phyloP scores from a whole-genome alignment of 495 filamentous ascomycete genomes.

The Penicillium psychrofluorescens region DNA sequence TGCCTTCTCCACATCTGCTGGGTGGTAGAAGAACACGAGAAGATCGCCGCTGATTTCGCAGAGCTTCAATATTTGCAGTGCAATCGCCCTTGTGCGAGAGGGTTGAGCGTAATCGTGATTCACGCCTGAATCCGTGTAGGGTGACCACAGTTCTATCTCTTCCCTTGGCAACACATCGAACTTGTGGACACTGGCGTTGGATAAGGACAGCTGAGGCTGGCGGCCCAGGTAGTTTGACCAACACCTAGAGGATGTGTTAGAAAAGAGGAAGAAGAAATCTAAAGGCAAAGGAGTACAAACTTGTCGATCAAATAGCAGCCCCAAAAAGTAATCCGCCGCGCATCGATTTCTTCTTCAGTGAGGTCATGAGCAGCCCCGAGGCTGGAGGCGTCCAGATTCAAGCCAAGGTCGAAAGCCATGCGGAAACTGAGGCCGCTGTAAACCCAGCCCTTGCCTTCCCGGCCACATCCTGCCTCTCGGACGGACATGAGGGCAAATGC shows the following conservation, averaged over 20 bases:
- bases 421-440: conserved; percentile 98
- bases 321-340: conserved; percentile 89
- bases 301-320: conserved; percentile 98
- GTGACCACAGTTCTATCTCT: conserved; percentile 77
- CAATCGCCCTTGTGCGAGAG: conserved; percentile 73
- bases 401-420: conserved; percentile 92
- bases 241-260: conserved; percentile 47
- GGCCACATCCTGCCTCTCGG: conserved; percentile 88
- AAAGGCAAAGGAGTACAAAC: conserved; percentile 28
- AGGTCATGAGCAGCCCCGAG: conserved; percentile 53
- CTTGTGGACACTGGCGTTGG: conserved; percentile 75
- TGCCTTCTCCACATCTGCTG: conserved; percentile 51
- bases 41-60: conserved; percentile 93
- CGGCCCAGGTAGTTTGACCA: conserved; percentile 98
- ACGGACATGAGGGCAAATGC: conserved; percentile 95
- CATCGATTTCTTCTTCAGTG: conserved; percentile 80
- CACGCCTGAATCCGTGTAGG: conserved; percentile 80
- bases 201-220: conserved; percentile 74
- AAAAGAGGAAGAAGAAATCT: not conserved
- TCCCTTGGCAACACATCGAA: conserved; percentile 88
- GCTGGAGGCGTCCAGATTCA: conserved; percentile 77
- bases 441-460: conserved; percentile 94
- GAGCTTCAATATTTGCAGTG: conserved; percentile 71
- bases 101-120: conserved; percentile 65
- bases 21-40: conserved; percentile 85